phyloP scores from a whole-genome alignment of 768 basidiomycete genomes.

The Pleurotus cornucopiae region DNA sequence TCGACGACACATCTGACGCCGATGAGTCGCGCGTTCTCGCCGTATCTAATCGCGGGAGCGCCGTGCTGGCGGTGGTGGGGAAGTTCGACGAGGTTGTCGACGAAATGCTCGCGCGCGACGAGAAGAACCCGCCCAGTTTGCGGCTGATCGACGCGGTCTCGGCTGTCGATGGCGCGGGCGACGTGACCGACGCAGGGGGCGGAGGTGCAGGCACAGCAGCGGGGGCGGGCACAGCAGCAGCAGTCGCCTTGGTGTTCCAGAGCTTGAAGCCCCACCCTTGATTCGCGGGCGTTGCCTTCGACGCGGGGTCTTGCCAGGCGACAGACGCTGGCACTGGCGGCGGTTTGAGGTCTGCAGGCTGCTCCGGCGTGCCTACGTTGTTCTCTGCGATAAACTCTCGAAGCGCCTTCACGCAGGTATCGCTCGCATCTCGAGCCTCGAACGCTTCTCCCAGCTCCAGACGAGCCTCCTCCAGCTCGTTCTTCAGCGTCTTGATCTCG shows the following conservation, averaged over 20 bases:
- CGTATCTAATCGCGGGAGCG: constrained; percentile 22
- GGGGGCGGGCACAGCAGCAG: constrained; percentile 20
- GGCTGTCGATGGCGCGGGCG: constrained; percentile 18
- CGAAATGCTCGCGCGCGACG: constrained; percentile 50
- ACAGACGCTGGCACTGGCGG: constrained; percentile 38
- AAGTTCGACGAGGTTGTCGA: constrained; percentile 29
- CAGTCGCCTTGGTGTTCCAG: constrained; percentile 43
- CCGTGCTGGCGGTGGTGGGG: constrained; percentile 5
- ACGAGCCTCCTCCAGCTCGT: constrained; percentile 58
- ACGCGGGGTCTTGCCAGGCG: constrained; percentile 30
- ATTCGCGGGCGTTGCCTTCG: constrained; percentile 8
- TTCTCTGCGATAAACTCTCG: constrained; percentile 79
- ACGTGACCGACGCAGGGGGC: background rate
- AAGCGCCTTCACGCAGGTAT: constrained; percentile 77
- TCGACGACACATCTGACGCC: constrained; percentile 55
- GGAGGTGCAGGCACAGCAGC: constrained; percentile 14
- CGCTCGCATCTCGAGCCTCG: constrained; percentile 85
- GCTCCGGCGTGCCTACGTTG: constrained; percentile 42
- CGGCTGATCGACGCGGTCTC: constrained; percentile 44
- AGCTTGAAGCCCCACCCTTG: constrained; percentile 69
- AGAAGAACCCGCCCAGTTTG: constrained; percentile 72
- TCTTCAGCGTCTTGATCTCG: constrained; percentile 52
- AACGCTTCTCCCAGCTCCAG: constrained; percentile 71
- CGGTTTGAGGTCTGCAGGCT: constrained; percentile 27
- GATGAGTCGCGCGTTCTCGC: constrained; percentile 32